phyloP scores from a whole-genome alignment of 805 yeast species.

The Sugiyamaella americana region DNA sequence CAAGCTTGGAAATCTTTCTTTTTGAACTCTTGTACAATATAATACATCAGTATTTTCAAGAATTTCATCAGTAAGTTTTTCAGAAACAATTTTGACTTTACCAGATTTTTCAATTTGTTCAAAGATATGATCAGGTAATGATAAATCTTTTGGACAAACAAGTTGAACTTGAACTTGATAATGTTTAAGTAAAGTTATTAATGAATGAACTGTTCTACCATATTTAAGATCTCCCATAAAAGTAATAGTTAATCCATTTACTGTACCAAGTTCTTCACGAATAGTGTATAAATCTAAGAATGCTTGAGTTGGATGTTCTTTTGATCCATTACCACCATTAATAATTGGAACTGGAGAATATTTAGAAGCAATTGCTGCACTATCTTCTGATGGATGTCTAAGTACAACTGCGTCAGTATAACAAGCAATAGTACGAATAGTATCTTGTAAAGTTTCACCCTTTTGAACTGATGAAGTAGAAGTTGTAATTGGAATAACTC shows the following conservation, averaged over 20 bases:
- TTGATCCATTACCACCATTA: conserved; percentile 96
- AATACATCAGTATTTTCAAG: conserved; percentile 88
- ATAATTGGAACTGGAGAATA: conserved; percentile 95
- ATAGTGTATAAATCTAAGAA: conserved; percentile 95
- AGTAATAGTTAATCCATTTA: conserved; percentile 94
- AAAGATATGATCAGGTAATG: conserved; percentile 70
- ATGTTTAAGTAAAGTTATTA: conserved; percentile 81
- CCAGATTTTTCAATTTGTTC: conserved; percentile 59
- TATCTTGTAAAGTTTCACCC: conserved; percentile 97
- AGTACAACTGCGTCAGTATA: conserved; percentile 95
- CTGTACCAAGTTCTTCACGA: conserved; percentile 98
- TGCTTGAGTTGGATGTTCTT: conserved; percentile 99
- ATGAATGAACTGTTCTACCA: conserved; percentile 98
- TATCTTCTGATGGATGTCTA: conserved; percentile 91
- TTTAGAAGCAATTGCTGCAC: conserved; percentile 91
- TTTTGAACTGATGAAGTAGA: conserved; percentile 91
- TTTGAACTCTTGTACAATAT: conserved; percentile 97
- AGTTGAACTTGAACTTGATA: conserved; percentile 91
- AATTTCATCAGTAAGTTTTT: conserved; percentile 73
- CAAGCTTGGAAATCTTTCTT: conserved; percentile 80
- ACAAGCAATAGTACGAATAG: conserved; percentile 88
- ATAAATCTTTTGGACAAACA: conserved; percentile 83
- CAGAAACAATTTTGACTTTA: conserved; percentile 68
- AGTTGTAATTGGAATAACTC: conserved; percentile 83
- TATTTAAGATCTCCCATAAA: conserved; percentile 98